Base-by-base conservation (phyloP, 495 filamentous ascomycete genomes). In the Penicillium steckii region DNA sequence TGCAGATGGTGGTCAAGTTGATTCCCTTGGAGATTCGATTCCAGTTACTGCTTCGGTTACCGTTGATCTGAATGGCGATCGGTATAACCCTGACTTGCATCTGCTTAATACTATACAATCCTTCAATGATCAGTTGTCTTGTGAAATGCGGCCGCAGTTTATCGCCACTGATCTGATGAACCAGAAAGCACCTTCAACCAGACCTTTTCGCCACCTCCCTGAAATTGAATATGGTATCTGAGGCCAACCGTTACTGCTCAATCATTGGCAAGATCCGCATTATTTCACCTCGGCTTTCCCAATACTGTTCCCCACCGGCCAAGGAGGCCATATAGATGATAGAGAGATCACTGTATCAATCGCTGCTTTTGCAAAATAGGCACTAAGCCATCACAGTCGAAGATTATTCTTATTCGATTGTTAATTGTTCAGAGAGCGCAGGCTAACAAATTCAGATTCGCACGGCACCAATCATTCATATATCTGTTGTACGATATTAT, bases 221-320 rank as follows among this genome's bases (percentile, higher is more conserved):
- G 33, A 24, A 33, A 42, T 53, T 17, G 17, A n/a, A 24, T 59
- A 55, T 23, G 48, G 9, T 7, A 55, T 48, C 8, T 32, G 21
- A 21, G 47, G 45, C 24, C 25, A 45, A 15, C 18, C n/a, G 13
- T 9, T 42, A 5, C 37, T 55, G 1, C n/a, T 62, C 18, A 21
- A 58, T 50, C 40, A 58, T 9, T 62, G 48, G 55, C 2, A 22
- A 2, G 55, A 55, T 25, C 50, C 55, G n/a, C 19, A 32, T 43
- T 62, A 62, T 30, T 50, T 58, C n/a, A 58, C 51, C 29, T 24
- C 40, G 25, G 59, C 55, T n/a, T 62, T 62, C 21, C 59, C 55
- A 1, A 55, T 51, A 7, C 29, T 58, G 8, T 62, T 62, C 22
- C 59, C 59, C 10, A 9, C 19, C 9, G 59, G 59, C 5, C 23